phyloP scores from a whole-genome alignment of 805 yeast genomes.

The Saccharomycopsis sp. region DNA sequence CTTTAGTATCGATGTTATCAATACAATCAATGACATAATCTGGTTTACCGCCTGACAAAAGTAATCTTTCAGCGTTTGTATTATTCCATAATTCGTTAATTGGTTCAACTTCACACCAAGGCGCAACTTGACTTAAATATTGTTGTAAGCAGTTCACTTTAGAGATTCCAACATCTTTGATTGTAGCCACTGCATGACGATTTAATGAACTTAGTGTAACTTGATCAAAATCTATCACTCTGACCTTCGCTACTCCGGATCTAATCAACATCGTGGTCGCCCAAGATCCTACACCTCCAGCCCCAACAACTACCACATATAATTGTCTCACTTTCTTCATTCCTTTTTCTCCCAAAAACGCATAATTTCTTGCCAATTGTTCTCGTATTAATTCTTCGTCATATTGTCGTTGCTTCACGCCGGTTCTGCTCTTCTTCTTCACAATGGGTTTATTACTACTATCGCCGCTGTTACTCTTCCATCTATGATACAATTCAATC shows the following conservation, averaged over 20 bases:
- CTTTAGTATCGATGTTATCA: slow-evolving; percentile 95
- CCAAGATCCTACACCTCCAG: slow-evolving; percentile 99
- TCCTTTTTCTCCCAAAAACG: slow-evolving; percentile 84
- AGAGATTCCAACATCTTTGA: slow-evolving; percentile 85
- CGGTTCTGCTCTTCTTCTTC: slow-evolving; percentile 1
- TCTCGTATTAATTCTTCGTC: slow-evolving; percentile 76
- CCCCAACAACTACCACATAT: slow-evolving; percentile 78
- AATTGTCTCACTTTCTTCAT: slow-evolving; percentile 64
- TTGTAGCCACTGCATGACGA: slow-evolving; percentile 90
- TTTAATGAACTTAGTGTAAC: slow-evolving; percentile 87
- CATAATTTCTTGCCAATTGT: slow-evolving; percentile 90
- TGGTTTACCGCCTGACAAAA: slow-evolving; percentile 44
- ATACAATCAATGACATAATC: slow-evolving; percentile 89
- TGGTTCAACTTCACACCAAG: slow-evolving; percentile 87
- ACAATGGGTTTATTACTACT: neutral
- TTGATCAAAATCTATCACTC: slow-evolving; percentile 92
- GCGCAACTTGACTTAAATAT: slow-evolving; percentile 72
- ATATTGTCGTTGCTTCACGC: slow-evolving; percentile 24
- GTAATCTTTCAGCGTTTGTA: slow-evolving; percentile 55
- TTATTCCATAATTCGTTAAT: slow-evolving; percentile 70
- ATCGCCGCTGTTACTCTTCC: neutral
- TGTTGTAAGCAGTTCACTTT: slow-evolving; percentile 74
- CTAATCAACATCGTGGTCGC: slow-evolving; percentile 85
- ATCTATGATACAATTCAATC: slow-evolving; percentile 8
- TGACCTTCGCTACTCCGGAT: slow-evolving; percentile 75